Evolutionary conservation across 768 basidiomycete species (phyloP).

Genomic region (Rhodosporidiobolus sp.): DNA sequence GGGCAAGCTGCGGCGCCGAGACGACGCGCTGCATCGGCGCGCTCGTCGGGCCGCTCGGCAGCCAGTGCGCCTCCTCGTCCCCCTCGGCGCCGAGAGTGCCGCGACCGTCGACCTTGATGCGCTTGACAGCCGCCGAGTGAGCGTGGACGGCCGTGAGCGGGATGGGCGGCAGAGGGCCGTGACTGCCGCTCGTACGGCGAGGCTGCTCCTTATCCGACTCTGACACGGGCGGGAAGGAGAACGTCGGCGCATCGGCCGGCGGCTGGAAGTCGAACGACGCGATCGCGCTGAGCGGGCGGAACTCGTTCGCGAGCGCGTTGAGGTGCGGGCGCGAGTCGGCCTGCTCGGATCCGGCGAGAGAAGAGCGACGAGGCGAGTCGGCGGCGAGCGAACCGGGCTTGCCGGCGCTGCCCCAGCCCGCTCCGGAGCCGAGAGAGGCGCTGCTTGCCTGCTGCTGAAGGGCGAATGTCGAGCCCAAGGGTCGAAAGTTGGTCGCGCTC

Average conservation of each 20-base stretch:
- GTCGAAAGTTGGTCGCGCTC: background rate
- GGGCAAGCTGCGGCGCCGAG: background rate
- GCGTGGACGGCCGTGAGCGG: constrained; percentile 8
- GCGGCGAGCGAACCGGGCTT: constrained; percentile 9
- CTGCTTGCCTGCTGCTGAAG: background rate
- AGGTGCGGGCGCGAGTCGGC: background rate
- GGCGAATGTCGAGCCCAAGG: background rate
- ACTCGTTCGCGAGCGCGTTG: background rate
- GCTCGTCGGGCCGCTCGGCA: background rate
- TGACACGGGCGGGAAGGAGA: background rate
- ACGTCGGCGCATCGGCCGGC: background rate
- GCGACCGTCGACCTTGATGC: background rate
- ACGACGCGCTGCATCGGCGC: background rate
- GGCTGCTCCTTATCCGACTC: background rate
- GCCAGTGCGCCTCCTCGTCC: background rate
- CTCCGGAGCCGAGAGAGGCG: constrained; percentile 6
- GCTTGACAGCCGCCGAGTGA: background rate
- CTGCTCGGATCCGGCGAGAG: background rate
- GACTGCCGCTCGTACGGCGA: constrained; percentile 1
- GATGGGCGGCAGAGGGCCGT: constrained; percentile 25
- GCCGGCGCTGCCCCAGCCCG: constrained; percentile 4
- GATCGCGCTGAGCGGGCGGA: background rate
- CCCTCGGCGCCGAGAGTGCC: too few relatives aligned
- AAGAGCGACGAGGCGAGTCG: background rate
- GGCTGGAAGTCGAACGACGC: constrained; percentile 9